Base-by-base conservation (phyloP, 768 basidiomycete species). In the Astraeus odoratus region DNA sequence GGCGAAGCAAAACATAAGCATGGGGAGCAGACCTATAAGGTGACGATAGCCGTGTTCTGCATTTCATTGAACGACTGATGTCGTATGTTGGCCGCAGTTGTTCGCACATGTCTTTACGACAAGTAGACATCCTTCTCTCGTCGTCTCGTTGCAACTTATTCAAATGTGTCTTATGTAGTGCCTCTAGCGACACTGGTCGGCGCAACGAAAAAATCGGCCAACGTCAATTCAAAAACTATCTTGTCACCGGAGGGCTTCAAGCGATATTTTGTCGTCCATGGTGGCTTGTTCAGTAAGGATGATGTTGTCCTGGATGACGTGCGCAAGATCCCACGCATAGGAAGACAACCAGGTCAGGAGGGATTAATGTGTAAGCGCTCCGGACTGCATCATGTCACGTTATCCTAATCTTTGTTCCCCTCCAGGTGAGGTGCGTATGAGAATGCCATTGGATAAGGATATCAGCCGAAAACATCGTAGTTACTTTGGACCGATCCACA, bases 401-500 rank as follows among this genome's bases (percentile, higher is more conserved):
- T 30, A 41, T 43, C 26, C 51, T 51, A 42, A 56, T 36, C 44
- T 25, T 16, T 44, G 33, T 29, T 53, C 3, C 20, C 33, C n/a
- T 33, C 18, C 47, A 84, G 83, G 82, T 61, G 82, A 86, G 77
- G 83, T 85, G 70, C 47, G 42, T 46, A 46, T 49, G 35, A 20
- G 15, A 39, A 30, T 20, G 10, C 29, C 33, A 10, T 27, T n/a
- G 9, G 19, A 20, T 10, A 29, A 38, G 13, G 36, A 10, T 39
- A 42, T 22, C 35, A 27, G 37, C 42, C 53, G 47, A 43, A 55
- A 30, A 35, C 33, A 37, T 49, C 23, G 16, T 59, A 94, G 86
- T 66, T 93, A 23, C 75, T 98, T 13, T 97, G 95, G 94, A 95
- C 93, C 3, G 95, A 98, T 66, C 95, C 96, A 18, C 96, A 97